These are phyloP conservation scores for Citrus hindsii DNA, from an alignment of 345 rosid genomes.

Conservation along the genomic window DNA sequence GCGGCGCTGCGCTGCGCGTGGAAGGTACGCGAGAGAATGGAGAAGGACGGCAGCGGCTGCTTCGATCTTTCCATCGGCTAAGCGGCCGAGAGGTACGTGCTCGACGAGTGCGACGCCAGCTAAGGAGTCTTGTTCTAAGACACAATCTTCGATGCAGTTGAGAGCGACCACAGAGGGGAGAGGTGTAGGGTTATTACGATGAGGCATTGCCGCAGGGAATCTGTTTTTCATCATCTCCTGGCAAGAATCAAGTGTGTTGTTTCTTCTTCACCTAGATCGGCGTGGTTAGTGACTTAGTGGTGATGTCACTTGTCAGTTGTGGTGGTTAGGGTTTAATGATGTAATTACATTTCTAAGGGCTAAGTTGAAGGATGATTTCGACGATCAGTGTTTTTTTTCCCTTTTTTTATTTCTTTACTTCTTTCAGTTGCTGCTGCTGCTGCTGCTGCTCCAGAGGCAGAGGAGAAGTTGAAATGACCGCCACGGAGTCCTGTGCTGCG, in stretches of 20 bases:
- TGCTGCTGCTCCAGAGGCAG: constrained; percentile 12
- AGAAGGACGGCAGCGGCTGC: constrained; percentile 85
- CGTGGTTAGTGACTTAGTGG: background rate
- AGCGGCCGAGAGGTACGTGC: constrained; percentile 91
- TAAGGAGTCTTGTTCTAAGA: constrained; percentile 74
- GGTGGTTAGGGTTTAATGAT: constrained; percentile 36
- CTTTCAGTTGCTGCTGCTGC: background rate
- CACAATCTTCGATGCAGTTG: constrained; percentile 90
- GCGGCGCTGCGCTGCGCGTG: constrained; percentile 99
- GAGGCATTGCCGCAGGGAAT: constrained; percentile 57
- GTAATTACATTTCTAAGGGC: constrained; percentile 23
- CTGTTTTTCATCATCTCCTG: constrained; percentile 29
- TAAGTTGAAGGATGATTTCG: constrained; percentile 1
- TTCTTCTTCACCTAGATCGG: background rate
- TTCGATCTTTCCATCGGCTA: constrained; percentile 87
- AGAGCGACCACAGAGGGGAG: constrained; percentile 73
- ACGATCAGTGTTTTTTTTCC: background rate
- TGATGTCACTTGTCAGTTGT: constrained; percentile 4
- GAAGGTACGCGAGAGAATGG: constrained; percentile 93
- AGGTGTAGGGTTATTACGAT: constrained; percentile 38
- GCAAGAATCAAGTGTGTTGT: background rate
- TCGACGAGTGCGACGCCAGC: constrained; percentile 78
- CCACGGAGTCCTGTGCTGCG: background rate
- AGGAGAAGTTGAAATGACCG: constrained; percentile 19
- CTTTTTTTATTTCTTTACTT: background rate